Percentiles rank a stretch among this genome's conserved stretches.
Evolutionary conservation across 495 filamentous ascomycete genomes (phyloP).

Genomic region (Talaromyces trachyspermus): DNA sequence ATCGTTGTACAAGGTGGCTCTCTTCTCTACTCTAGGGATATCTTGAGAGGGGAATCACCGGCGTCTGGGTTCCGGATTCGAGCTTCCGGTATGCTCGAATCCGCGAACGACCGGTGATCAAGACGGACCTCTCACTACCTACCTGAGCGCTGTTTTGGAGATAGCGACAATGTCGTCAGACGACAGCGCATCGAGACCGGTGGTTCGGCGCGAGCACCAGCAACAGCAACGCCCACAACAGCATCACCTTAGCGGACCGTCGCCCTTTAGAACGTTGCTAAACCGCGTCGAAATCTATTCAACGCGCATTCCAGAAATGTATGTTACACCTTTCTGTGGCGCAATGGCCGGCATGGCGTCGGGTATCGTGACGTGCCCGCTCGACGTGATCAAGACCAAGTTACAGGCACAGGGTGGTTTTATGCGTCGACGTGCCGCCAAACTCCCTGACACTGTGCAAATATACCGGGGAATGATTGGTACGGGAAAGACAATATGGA

Average conservation of each 20-base stretch:
- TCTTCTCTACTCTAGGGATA: not conserved
- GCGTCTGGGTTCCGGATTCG: slow-evolving; percentile 37
- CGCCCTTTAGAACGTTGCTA: slow-evolving; percentile 28
- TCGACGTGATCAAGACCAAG: slow-evolving; percentile 99
- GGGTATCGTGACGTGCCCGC: slow-evolving; percentile 89
- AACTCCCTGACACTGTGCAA: slow-evolving; percentile 33
- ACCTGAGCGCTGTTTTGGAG: slow-evolving; percentile 28
- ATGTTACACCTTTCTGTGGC: slow-evolving; percentile 64
- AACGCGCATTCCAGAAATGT: slow-evolving; percentile 41
- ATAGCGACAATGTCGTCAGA: slow-evolving; percentile 34
- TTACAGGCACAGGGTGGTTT: slow-evolving; percentile 91
- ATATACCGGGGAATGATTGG: slow-evolving; percentile 82
- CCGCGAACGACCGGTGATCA: slow-evolving; percentile 38
- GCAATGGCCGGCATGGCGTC: slow-evolving; percentile 84
- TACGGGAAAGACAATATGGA: slow-evolving; percentile 76
- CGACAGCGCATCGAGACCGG: slow-evolving; percentile 23
- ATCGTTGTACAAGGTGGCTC: slow-evolving; percentile 2
- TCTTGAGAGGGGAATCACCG: slow-evolving; percentile 5
- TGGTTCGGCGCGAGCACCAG: slow-evolving; percentile 25
- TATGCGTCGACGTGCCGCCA: slow-evolving; percentile 36
- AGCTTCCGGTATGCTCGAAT: slow-evolving; percentile 42
- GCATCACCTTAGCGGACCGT: not conserved
- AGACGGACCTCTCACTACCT: slow-evolving; percentile 32
- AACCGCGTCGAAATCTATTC: slow-evolving; percentile 50
- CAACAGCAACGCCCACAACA: not conserved